Percentiles rank a stretch among this genome's conserved stretches.
phyloP scores from a whole-genome alignment of 108 stramenopile genomes.

The Parmales sp. region DNA sequence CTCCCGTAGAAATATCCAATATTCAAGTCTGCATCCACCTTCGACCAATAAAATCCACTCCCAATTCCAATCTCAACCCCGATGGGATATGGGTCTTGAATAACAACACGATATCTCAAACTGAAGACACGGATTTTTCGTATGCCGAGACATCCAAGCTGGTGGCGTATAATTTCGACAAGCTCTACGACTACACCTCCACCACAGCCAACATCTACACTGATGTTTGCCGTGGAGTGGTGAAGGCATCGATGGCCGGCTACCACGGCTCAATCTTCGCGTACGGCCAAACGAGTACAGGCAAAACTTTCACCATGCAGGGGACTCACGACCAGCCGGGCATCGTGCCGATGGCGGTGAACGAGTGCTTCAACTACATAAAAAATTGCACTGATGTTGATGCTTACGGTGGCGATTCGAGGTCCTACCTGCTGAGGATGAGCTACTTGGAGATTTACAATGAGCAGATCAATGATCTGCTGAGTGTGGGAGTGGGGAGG shows the following conservation, averaged over 20 bases:
- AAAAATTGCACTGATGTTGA: not conserved
- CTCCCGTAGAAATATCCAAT: too few relatives aligned
- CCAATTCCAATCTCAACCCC: not conserved
- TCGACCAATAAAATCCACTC: slow-evolving; percentile 10
- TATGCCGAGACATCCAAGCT: slow-evolving; percentile 25
- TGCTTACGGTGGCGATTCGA: too few relatives aligned
- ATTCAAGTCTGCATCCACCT: slow-evolving; percentile 16
- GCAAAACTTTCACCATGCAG: slow-evolving; percentile 6
- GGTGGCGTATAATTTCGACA: slow-evolving; percentile 49
- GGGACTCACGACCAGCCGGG: not conserved
- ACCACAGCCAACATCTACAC: slow-evolving; percentile 43
- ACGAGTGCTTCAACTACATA: not conserved
- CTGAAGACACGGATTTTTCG: not conserved
- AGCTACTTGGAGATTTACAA: slow-evolving; percentile 17
- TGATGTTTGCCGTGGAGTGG: slow-evolving; percentile 33
- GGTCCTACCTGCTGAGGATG: not conserved
- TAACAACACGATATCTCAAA: not conserved
- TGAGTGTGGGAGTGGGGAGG: too few relatives aligned
- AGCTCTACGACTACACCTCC: slow-evolving; percentile 37
- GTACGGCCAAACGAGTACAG: slow-evolving; percentile 62
- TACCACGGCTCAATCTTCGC: slow-evolving; percentile 87
- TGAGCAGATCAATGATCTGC: slow-evolving; percentile 13
- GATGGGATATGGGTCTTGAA: not conserved
- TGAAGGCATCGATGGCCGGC: slow-evolving; percentile 66
- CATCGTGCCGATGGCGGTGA: not conserved